Base-by-base conservation (phyloP, 352 stramenopile species). In the Pythium apleroticum region DNA sequence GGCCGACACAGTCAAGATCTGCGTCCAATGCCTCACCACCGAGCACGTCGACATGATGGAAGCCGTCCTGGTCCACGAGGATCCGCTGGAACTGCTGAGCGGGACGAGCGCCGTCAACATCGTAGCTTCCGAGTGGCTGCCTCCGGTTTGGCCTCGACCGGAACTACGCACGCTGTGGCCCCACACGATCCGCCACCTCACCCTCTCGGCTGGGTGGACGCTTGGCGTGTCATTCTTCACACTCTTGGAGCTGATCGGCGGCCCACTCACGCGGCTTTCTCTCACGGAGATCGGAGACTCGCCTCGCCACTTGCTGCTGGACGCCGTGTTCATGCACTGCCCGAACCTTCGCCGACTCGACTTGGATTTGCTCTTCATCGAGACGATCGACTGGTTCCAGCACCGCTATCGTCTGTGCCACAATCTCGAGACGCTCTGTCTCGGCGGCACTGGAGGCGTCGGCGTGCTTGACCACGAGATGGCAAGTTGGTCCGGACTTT, bases 71-170 rank as follows among this genome's bases (percentile, higher is more conserved):
- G 7, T 22, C 0, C 39, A 61, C 20, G 50, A 10, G 3, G 52
- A 66, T 41, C 60, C 60, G 4, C 52, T 66, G 3, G 52, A 45
- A 8, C 60, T 66, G 11, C 19, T 66, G 8, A 55, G 46, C 7
- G 35, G 60, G n/a, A 37, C 31, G 30, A 6, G 2, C 0, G 41
- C 52, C 15, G 30, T 15, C 39, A 17, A 5, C 17, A 46, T 46
- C 17, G 19, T 24, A 4, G 6, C 19, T 4, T 11, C 17, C 3
- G 17, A n/a, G 7, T 5, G 17, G 17, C 9, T 17, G 39, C 11
- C 39, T 20, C 7, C 3, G 5, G 8, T 15, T 20, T 46, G 39
- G 39, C 39, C 39, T 24, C 15, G 39, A 46, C 17, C 39, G 39
- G 9, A 20, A 24, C 17, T 7, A 24, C 39, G 1, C 15, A 24